Evolutionary conservation across 2,329 filamentous ascomycete genomes (phyloP), one percentile per base, ranked within the genome.

Genomic region (Colletotrichum destructivum): DNA sequence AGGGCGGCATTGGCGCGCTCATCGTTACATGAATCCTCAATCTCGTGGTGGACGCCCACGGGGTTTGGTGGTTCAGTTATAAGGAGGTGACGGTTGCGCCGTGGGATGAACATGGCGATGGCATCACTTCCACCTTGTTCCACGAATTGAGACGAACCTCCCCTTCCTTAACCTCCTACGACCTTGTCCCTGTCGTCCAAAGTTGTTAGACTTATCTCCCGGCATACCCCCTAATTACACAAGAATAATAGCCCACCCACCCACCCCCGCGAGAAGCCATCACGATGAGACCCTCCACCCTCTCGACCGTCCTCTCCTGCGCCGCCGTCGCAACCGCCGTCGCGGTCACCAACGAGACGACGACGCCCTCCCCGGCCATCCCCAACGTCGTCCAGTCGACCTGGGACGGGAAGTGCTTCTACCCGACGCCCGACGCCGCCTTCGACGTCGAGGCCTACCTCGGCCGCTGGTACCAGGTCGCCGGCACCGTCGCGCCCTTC

Each of bases 381-480:
- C 61, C 70, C 11, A 76, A 74, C 62, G 78, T 77, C 35, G 76
- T 79, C 11, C 78, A 78, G 12, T 76, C 79, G 1, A 62, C 75
- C 15, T 81, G 76, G 77, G 79, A 81, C 57, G 79, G 79, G 31
- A 61, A 74, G 15, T 81, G 79, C 66, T 80, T 76, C 74, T 80
- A 81, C 62, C 79, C 79, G 11, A 72, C 74, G 8, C 69, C 76
- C 31, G 79, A 81, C 66, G 63, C 74, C 21, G 75, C 70, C 21
- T 81, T 81, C 61, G 68, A 76, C 21, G 75, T 80, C 42, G 73
- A 75, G 42, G 74, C 77, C 18, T 81, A 81, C 69, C 77, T 79
- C 26, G 79, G 79, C 15, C 77, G 78, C 56, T 80, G 79, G 79
- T 80, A 80, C 61, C 78, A 81, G 73, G 78, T 81, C 23, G 79